Evolutionary conservation across 2,329 filamentous ascomycete species (phyloP), one percentile per base, ranked within the genome.

Genomic region (Talaromyces sp.): DNA sequence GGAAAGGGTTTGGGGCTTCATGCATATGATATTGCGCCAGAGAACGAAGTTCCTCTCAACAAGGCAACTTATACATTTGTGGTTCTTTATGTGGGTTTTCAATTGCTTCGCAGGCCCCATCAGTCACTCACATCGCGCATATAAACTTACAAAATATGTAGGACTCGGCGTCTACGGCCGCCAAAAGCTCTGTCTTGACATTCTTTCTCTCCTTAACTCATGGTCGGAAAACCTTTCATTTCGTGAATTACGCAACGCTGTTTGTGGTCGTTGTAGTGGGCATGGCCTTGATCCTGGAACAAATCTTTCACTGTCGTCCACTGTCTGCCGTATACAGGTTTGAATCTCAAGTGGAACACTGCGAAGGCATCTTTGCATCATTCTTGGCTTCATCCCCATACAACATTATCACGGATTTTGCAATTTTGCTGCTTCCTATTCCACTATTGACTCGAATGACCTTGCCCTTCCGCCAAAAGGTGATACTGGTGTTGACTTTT

Each of bases 401-500:
- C 45, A 65, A 65, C 13, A 61, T 65, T 15, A 31, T 43, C 4
- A 53, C 27, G 19, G 49, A 34, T 29, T 53, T n/a, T 29, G 15
- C 49, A 31, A 31, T 34, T 5, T 31, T 53, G 15, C 17, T 34
- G 27, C 22, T 51, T 10, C 56, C 56, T 7, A 56, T 65, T 36
- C 63, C 47, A 19, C 58, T 61, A 17, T 47, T 61, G 34, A 65
- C 63, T 34, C 56, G 34, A 19, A 56, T 61, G 25, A 36, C 31
- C 7, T 25, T 65, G 25, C 63, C 56, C 17, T 54, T 53, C 19
- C 36, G 63, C 22, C 25, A 65, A 43, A 97, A 97, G 79, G 15
- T 61, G 25, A 61, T 54, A 17, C 15, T 65, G 58, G 45, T 65
- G 13, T 15, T 59, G 5, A 34, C 45, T 19, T 65, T 65, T 36